Conservation (phyloP, 441 rosid species). For the Kokia cookei region DNA sequence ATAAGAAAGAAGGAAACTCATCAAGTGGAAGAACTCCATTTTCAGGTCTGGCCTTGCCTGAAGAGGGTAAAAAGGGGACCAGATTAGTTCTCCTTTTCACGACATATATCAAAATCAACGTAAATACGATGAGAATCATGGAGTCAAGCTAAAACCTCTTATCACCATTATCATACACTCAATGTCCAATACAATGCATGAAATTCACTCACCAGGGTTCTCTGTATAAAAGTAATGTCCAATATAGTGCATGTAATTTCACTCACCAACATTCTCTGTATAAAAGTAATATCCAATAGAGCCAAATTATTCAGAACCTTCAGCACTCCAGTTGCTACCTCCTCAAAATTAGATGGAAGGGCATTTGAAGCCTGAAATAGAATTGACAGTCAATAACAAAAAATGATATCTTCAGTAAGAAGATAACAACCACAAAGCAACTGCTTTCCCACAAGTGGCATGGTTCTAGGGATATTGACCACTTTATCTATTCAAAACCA, state of each 20-base stretch:
- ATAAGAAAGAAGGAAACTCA: constrained; percentile 76
- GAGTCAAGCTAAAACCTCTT: constrained; percentile 3
- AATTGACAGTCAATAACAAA: background rate
- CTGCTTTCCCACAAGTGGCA: background rate
- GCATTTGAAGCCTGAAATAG: constrained; percentile 46
- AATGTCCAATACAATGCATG: background rate
- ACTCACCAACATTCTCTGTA: constrained; percentile 73
- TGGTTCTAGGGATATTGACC: background rate
- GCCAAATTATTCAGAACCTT: constrained; percentile 78
- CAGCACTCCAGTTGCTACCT: constrained; percentile 74
- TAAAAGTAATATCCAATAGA: constrained; percentile 48
- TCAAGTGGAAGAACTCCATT: constrained; percentile 77
- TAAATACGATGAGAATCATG: background rate
- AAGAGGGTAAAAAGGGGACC: constrained; percentile 5
- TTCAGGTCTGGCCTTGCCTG: constrained; percentile 77
- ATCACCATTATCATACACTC: background rate
- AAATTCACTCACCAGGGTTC: constrained; percentile 54
- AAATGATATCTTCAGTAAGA: background rate
- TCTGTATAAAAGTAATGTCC: constrained; percentile 44
- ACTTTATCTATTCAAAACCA: background rate
- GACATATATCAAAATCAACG: constrained; percentile 2
- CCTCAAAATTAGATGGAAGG: constrained; percentile 79
- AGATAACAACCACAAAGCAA: background rate
- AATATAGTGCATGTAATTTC: background rate
- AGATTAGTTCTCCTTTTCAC: background rate